Base-by-base conservation (phyloP, 495 filamentous ascomycete species). In the Lichenothelia convexa region DNA sequence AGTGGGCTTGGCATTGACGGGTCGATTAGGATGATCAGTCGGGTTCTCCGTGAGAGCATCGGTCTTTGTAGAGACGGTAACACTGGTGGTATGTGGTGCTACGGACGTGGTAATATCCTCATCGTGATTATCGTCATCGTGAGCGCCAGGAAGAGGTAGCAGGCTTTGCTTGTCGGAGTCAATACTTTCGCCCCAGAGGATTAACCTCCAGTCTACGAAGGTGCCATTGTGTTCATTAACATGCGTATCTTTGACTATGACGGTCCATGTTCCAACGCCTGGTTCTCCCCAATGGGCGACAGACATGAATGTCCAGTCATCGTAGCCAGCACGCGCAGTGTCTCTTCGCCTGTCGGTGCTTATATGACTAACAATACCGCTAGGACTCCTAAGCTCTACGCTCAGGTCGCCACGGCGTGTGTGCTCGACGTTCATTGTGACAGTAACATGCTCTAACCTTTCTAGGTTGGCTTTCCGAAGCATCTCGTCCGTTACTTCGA, bases 241-340 rank as follows among this genome's bases (percentile, higher is more conserved):
- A 7, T 67, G 54, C 16, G 78, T 77, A 51, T 97, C 89, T 51
- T 85, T 91, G 41, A 94, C 77, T 22, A 93, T 62, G 38, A 97
- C 67, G 1, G 78, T 86, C 89, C 89, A 97, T 16, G 65, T 79
- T 15, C 89, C 89, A 40, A 82, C 54, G 30, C 85, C 83, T 32
- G 71, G 68, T 60, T 95, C 89, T 34, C 87, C 91, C 83, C 84
- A 97, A 54, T 97, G 91, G 47, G 74, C 84, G 33, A 97, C 91
- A 40, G 73, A 83, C 89, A 95, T 95, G 45, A 97, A 97, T 1
- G 89, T 93, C 89, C 89, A 97, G 59, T 97, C 83, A 24, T 73
- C 62, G 49, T 95, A 97, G n/a, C 89, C 89, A 26, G 54, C 55
- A 1, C 55, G 46, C 27, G 61, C 65, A 0, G 62, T 58, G 51